Evolutionary conservation across 1,284 basidiomycete species (phyloP), one percentile per base, ranked within the genome.

Genomic region (Cystobasidium pallidum): DNA sequence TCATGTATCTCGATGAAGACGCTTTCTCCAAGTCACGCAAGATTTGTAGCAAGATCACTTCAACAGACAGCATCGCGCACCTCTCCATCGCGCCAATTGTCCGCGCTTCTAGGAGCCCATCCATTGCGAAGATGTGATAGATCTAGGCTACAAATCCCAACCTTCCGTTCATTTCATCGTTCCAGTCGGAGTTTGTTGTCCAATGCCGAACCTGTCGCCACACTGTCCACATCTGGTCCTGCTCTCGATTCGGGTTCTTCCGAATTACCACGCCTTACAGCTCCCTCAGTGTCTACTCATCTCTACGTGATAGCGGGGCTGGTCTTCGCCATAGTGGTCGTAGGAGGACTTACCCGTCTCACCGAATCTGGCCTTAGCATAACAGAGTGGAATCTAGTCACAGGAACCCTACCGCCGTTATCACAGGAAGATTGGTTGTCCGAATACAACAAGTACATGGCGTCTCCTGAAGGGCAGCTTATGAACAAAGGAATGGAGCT

Each of bases 361-460:
- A 99, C 96, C 3, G 96, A 99, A 83, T 96, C 93, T 28, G 96
- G 96, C 4, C 84, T 99, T 74, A 94, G 92, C 76, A 99, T 99
- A 80, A 95, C 92, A 36, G 96, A 99, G 84, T 99, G 96, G 96
- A 87, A 88, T 73, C 93, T 95, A 6, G 88, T 99, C 75, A 90
- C 92, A 57, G 96, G 96, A 26, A 85, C 94, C 68, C 81, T 93
- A 19, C 92, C 94, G 19, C 96, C 96, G 1, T 82, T 92, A 41
- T 87, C 87, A 1, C 82, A 85, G 19, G 86, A 84, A 1, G 88
- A 92, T 73, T 99, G 96, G 96, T 85, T 88, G 73, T 84, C 83
- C 39, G 96, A 99, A 79, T 99, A 97, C 82, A 87, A 89, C 55
- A 99, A 98, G 83, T 99, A 99, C 85, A 91, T 90, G 81, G 85